Conservation (phyloP, 2,329 filamentous ascomycete species). For the Fusarium nodosum region DNA sequence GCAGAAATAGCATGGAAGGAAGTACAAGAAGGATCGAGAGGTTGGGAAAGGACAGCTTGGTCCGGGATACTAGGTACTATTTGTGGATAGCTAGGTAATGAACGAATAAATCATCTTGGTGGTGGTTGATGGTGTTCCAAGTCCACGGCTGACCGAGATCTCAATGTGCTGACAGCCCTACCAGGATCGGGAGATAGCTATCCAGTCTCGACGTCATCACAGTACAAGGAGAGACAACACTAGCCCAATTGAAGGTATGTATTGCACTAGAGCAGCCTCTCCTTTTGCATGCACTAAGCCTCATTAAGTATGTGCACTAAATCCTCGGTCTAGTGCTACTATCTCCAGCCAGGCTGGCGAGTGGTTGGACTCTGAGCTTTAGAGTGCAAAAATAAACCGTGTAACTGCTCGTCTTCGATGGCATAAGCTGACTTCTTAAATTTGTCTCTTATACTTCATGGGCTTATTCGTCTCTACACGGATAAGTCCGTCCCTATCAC, state of each 20-base stretch:
- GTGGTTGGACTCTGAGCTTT: rapidly evolving
- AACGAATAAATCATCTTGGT: not conserved
- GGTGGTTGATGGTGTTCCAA: not conserved
- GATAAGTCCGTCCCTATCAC: not conserved
- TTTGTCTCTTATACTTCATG: not conserved
- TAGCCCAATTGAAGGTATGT: not conserved
- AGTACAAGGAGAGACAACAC: not conserved
- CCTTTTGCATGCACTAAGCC: not conserved
- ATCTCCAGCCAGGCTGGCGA: not conserved
- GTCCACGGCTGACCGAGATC: not conserved
- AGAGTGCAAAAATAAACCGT: not conserved
- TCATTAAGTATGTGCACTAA: not conserved
- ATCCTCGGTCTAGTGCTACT: not conserved
- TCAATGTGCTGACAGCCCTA: rapidly evolving
- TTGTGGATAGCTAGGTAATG: not conserved
- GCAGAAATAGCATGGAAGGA: not conserved
- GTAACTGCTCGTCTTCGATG: rapidly evolving
- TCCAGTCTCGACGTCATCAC: not conserved
- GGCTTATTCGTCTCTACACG: not conserved
- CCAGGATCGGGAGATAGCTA: not conserved
- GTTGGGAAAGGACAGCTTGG: conserved; percentile 7
- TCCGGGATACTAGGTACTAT: conserved; percentile 9
- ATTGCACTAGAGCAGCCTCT: not conserved
- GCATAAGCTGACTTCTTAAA: rapidly evolving
- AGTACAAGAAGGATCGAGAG: not conserved